phyloP scores from a whole-genome alignment of 106 monocot species.

The Allium sativum region DNA sequence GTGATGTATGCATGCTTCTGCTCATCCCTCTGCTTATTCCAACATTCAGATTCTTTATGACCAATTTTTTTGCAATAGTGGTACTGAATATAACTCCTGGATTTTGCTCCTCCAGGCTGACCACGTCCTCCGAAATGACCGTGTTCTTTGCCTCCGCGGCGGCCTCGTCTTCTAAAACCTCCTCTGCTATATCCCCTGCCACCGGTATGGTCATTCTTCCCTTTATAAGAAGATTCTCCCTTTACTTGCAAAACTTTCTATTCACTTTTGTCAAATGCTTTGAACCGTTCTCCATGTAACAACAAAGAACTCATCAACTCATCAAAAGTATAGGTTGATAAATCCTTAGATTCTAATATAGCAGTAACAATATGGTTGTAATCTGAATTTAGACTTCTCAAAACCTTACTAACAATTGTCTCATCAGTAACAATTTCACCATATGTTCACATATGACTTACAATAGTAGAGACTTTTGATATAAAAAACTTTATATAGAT shows the following conservation, averaged over 20 bases:
- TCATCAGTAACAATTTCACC: no score
- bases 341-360: neutral
- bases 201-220: neutral
- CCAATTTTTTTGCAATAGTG: neutral
- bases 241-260: neutral
- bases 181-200: neutral
- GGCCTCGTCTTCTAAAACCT: neutral
- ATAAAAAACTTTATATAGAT: neutral
- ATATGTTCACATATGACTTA: neutral
- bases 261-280: neutral
- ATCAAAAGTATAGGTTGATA: neutral
- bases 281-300: neutral
- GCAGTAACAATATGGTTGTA: neutral
- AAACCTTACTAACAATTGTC: no score
- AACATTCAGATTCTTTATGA: neutral
- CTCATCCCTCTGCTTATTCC: neutral
- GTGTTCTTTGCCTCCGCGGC: neutral
- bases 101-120: neutral
- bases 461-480: neutral
- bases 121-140: neutral
- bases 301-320: slow-evolving; percentile 5
- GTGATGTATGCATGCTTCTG: neutral
- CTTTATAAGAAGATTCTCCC: neutral
- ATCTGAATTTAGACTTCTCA: neutral
- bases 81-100: neutral